Base-by-base conservation (phyloP, 1,284 basidiomycete species). In the Cryptococcus sp. region DNA sequence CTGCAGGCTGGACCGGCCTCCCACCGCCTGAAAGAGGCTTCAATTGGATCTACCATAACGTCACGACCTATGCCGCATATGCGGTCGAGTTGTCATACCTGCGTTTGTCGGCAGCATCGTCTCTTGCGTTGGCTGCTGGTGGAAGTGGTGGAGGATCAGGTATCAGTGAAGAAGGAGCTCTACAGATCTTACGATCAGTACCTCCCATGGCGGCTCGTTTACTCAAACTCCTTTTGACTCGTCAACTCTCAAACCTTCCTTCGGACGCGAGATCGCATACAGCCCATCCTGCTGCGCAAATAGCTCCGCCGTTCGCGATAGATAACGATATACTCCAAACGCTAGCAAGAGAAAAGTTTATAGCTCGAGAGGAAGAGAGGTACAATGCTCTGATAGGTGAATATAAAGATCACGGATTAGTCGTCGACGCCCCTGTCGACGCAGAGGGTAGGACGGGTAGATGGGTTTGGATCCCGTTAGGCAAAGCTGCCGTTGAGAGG, bases 31-130 rank as follows among this genome's bases (percentile, higher is more conserved):
- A 52, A 5, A 62, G 84, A 37, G 88, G 88, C 1, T 91, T 88
- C 76, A 83, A 86, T 6, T 94, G 90, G 86, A 78, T 94, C 16
- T 93, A 90, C 85, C 91, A 95, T 76, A 89, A 93, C 73, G 74
- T 89, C 17, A 89, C 91, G 2, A 95, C 93, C 0, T 87, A 91
- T 64, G 81, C 81, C 23, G 82, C 89, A 2, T 95, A 94, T 79
- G 87, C 89, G 69, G 81, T 84, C 58, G 93, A 96, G 75, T 83
- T 88, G 52, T 81, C 85, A 20, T 78, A 71, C 52, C 72, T 66
- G 41, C 73, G 63, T 7, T 66, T 70, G 40, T 71, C 70, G 15
- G 61, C 62, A 23, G 62, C 59, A 23, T 60, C 50, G 5, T 62
- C 65, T 6, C 44, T 68, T 39, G 63, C 68, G 13, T 58, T 63